Evolutionary conservation across 495 filamentous ascomycete species (phyloP).

Genomic region (Lindgomyces ingoldianus): DNA sequence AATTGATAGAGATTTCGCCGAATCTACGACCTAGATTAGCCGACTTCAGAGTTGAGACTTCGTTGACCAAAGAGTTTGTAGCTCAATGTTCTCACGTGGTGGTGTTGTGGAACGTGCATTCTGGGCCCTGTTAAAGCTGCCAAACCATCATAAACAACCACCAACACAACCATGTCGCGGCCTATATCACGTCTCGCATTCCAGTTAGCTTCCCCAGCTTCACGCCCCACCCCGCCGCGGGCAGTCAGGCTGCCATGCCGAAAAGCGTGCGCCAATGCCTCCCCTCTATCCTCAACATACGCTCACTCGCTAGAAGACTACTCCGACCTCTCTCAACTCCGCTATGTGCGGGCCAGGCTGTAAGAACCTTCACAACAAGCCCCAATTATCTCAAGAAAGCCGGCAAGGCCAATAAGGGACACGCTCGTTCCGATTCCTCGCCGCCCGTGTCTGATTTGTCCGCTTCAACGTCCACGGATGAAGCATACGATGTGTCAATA

Average conservation of each 20-base stretch:
- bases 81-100: no score
- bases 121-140: neutral
- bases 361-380: constrained; percentile 36
- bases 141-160: constrained; percentile 1
- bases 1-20: no score
- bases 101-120: neutral
- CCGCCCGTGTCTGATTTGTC: constrained; percentile 21
- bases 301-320: constrained; percentile 6
- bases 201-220: neutral
- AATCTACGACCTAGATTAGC: no score
- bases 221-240: neutral
- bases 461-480: constrained; percentile 39
- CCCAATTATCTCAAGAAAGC: constrained; percentile 42
- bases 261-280: constrained; percentile 1
- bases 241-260: constrained; percentile 19
- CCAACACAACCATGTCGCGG: constrained; percentile 6
- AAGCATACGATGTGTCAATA: constrained; percentile 69
- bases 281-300: neutral
- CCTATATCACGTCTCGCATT: constrained; percentile 1
- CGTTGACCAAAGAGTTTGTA: no score
- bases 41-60: no score
- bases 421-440: constrained; percentile 32
- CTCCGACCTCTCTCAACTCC: neutral
- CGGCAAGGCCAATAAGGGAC: constrained; percentile 40
- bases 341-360: neutral